A percentile compares a stretch with the other conserved stretches of the same genome.
Conservation (phyloP, 148 eudicot species). For the Nepenthes mirabilis region DNA sequence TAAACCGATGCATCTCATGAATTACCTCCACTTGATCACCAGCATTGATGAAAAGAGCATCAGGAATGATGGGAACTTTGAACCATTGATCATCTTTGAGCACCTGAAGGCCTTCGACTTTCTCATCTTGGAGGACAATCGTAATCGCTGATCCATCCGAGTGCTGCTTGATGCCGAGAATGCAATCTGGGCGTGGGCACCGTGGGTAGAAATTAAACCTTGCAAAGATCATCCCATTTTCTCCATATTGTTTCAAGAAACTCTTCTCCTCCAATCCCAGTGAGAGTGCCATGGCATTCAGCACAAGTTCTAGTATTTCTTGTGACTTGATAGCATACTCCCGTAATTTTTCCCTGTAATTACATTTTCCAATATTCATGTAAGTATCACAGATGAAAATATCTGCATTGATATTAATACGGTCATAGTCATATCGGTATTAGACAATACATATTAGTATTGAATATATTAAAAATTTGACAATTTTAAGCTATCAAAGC, state of each 20-base stretch:
- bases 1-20: background rate
- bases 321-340: constrained; percentile 14
- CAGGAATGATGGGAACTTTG: constrained; percentile 22
- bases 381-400: too few relatives aligned
- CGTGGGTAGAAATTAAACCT: constrained; percentile 38
- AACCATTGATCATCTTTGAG: constrained; percentile 34
- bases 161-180: constrained; percentile 29
- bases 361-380: too few relatives aligned
- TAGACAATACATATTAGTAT: too few relatives aligned
- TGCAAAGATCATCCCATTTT: constrained; percentile 6
- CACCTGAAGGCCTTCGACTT: constrained; percentile 39
- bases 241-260: constrained; percentile 27
- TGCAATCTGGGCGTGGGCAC: constrained; percentile 27
- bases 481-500: too few relatives aligned
- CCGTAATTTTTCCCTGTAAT: constrained; percentile 13
- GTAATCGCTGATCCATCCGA: constrained; percentile 27
- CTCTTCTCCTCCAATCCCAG: constrained; percentile 19
- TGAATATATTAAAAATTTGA: too few relatives aligned
- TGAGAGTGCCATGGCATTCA: constrained; percentile 24
- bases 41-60: constrained; percentile 30
- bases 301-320: constrained; percentile 3
- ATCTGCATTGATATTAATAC: too few relatives aligned
- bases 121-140: constrained; percentile 28
- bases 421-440: too few relatives aligned
- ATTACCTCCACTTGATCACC: constrained; percentile 51